Evolutionary conservation across 169 alveolate genomes (phyloP).

Genomic region (Plasmodium fragile): DNA sequence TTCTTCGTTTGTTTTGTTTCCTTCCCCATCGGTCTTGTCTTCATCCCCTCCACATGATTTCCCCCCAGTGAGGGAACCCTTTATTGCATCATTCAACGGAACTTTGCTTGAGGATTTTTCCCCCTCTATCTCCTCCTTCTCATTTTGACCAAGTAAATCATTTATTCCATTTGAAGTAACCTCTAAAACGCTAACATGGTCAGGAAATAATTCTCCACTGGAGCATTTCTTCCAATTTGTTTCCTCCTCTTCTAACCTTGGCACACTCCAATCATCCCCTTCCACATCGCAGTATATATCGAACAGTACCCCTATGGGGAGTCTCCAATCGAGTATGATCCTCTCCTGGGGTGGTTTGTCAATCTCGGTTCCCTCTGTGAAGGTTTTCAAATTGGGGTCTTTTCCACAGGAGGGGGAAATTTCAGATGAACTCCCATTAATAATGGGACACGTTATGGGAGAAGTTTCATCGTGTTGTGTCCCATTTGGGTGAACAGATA

Average conservation of each 20-base stretch:
- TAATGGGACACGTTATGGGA: not conserved
- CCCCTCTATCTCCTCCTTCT: not conserved
- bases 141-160: not conserved
- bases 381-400: not conserved
- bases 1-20: not conserved
- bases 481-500: not conserved
- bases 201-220: constrained; percentile 23
- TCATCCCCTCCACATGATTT: not conserved
- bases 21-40: not conserved
- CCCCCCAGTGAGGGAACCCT: not conserved
- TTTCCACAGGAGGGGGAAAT: not conserved
- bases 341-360: not conserved
- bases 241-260: not conserved
- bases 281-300: constrained; percentile 66
- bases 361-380: not conserved
- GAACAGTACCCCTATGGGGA: constrained; percentile 65
- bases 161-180: not conserved
- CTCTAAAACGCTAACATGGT: constrained; percentile 39
- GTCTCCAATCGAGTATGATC: constrained; percentile 63
- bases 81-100: not conserved
- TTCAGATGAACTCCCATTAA: not conserved
- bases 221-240: constrained; percentile 20
- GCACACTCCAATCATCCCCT: not conserved
- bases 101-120: not conserved
- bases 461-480: not conserved